Evolutionary conservation across 331 rosid species (phyloP).

Genomic region (Prunus yedoensis): DNA sequence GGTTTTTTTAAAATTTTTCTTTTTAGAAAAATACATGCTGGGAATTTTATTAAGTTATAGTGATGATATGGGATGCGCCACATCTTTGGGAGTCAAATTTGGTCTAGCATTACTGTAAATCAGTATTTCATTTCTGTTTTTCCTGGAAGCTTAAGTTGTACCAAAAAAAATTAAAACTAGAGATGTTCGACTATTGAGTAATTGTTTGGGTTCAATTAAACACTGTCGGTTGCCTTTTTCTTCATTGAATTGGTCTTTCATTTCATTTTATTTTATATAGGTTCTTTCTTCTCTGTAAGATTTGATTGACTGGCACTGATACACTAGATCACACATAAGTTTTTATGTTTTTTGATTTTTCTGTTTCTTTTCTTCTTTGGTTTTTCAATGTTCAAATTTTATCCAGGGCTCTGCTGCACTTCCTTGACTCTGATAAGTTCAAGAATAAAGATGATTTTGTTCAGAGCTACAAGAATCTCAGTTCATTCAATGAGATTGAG

Average conservation of each 20-base stretch:
- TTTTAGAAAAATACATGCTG: too few species aligned
- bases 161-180: too few species aligned
- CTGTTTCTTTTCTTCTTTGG: constrained; percentile 6
- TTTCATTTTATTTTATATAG: not conserved
- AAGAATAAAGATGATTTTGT: constrained; percentile 92
- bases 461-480: constrained; percentile 93
- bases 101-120: too few species aligned
- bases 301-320: not conserved
- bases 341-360: constrained; percentile 8
- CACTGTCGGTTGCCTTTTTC: too few species aligned
- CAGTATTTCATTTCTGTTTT: too few species aligned
- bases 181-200: not conserved
- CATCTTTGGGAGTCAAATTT: too few species aligned
- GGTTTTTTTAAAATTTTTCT: rapidly evolving
- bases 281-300: not conserved
- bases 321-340: not conserved
- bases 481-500: constrained; percentile 97
- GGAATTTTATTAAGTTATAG: too few species aligned
- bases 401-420: constrained; percentile 95
- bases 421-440: constrained; percentile 86
- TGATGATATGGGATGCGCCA: too few species aligned
- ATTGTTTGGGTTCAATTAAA: not conserved
- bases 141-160: too few species aligned
- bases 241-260: not conserved
- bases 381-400: not conserved